A percentile compares a stretch with the other conserved stretches of the same genome.
Conservation (phyloP, 495 filamentous ascomycete species). For the Xylaria castorea region DNA sequence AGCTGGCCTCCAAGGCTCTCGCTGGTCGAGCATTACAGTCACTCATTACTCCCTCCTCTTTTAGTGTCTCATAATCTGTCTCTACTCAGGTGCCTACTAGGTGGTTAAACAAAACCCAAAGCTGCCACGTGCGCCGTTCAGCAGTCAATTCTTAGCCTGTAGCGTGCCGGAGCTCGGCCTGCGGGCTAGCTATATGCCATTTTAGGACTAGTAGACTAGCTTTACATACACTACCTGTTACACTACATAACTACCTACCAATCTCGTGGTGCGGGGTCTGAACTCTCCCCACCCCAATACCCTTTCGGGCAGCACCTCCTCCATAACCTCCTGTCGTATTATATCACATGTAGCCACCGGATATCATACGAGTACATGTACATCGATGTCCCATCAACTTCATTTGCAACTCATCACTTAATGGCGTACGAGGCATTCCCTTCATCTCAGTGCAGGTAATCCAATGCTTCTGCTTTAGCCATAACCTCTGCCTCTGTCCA, state of each 20-base stretch:
- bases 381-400: not conserved
- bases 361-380: constrained; percentile 14
- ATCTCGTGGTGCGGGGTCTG: constrained; percentile 36
- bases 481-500: not conserved
- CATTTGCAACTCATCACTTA: not conserved
- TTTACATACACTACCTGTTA: not conserved
- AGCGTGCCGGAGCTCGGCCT: not conserved
- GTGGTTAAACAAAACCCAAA: not conserved
- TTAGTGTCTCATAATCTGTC: too few species aligned
- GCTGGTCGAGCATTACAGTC: too few species aligned
- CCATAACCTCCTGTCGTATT: not conserved
- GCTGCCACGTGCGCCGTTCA: not conserved
- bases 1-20: too few species aligned
- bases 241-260: not conserved
- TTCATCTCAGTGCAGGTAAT: not conserved
- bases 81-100: too few species aligned
- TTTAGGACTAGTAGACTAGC: not conserved
- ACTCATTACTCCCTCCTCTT: too few species aligned
- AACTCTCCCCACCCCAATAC: not conserved
- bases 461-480: not conserved
- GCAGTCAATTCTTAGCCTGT: not conserved
- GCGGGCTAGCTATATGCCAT: not conserved
- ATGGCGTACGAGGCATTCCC: not conserved
- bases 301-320: not conserved
- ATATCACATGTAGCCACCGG: not conserved